Evolutionary conservation across 2,329 filamentous ascomycete species (phyloP).

Genomic region (Byssoonygena ceratinophila): DNA sequence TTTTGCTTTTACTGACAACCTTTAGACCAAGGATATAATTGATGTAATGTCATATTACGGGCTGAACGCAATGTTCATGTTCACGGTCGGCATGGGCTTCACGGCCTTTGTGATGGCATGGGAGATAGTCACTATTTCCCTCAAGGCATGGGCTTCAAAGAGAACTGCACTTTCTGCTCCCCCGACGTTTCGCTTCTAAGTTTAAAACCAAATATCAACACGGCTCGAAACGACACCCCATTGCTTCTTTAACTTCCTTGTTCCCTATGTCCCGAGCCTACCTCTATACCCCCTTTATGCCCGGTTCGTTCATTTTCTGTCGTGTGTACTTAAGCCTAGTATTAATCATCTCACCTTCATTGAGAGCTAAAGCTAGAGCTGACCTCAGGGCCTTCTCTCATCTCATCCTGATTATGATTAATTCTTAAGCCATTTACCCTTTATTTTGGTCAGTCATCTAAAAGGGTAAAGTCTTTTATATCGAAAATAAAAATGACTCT

Average conservation of each 20-base stretch:
- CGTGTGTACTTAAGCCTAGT: too few relatives aligned
- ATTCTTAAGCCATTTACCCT: too few relatives aligned
- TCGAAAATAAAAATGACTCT: too few relatives aligned
- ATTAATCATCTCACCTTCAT: too few relatives aligned
- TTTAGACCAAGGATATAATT: constrained; percentile 63
- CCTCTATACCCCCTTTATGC: constrained; percentile 1
- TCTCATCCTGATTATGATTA: too few relatives aligned
- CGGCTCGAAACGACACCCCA: background rate
- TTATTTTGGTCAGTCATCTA: too few relatives aligned
- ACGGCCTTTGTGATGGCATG: constrained; percentile 78
- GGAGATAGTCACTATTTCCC: constrained; percentile 62
- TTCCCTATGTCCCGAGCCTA: background rate
- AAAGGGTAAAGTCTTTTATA: too few relatives aligned
- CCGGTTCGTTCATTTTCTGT: background rate
- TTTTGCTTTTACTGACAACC: constrained; percentile 17
- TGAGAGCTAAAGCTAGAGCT: too few relatives aligned
- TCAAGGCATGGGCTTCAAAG: constrained; percentile 75
- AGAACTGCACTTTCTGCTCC: constrained; percentile 29
- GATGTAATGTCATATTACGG: constrained; percentile 63
- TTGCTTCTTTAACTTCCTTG: constrained; percentile 1
- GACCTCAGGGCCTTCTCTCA: too few relatives aligned
- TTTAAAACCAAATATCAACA: background rate
- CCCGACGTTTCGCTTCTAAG: constrained; percentile 25
- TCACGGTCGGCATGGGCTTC: constrained; percentile 76
- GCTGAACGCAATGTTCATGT: constrained; percentile 85